Conservation (phyloP, 2,329 filamentous ascomycete species). For the Colletotrichum coccodes region DNA sequence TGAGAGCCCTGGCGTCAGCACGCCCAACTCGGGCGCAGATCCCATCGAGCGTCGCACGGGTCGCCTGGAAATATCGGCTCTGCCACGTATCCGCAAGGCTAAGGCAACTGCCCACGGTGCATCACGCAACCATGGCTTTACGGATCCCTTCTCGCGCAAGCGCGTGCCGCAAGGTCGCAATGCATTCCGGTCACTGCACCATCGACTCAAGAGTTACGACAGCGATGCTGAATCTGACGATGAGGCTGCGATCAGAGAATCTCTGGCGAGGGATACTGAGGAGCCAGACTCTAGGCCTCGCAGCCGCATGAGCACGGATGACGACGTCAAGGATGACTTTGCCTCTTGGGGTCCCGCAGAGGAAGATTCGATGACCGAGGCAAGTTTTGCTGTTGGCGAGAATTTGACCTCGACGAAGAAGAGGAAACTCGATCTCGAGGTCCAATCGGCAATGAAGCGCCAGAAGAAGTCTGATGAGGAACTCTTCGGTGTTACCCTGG, state of each 20-base stretch:
- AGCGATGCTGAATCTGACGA: conserved; percentile 92
- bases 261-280: conserved; percentile 80
- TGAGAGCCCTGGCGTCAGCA: conserved; percentile 71
- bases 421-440: conserved; percentile 77
- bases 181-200: conserved; percentile 82
- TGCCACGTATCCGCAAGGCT: conserved; percentile 80
- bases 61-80: conserved; percentile 68
- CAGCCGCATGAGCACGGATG: conserved; percentile 75
- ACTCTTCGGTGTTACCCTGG: conserved; percentile 73
- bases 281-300: conserved; percentile 85
- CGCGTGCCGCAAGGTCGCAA: conserved; percentile 68
- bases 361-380: conserved; percentile 77
- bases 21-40: conserved; percentile 72
- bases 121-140: conserved; percentile 69
- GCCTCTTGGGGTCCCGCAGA: conserved; percentile 60
- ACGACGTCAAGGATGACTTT: conserved; percentile 57
- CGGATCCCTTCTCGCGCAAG: conserved; percentile 73
- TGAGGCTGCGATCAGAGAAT: conserved; percentile 69
- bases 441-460: conserved; percentile 78
- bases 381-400: conserved; percentile 74
- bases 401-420: conserved; percentile 66
- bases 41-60: conserved; percentile 69
- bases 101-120: conserved; percentile 64
- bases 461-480: conserved; percentile 85
- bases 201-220: conserved; percentile 78